Base-by-base conservation (phyloP, 495 filamentous ascomycete genomes). In the Trichoderma gamsii region DNA sequence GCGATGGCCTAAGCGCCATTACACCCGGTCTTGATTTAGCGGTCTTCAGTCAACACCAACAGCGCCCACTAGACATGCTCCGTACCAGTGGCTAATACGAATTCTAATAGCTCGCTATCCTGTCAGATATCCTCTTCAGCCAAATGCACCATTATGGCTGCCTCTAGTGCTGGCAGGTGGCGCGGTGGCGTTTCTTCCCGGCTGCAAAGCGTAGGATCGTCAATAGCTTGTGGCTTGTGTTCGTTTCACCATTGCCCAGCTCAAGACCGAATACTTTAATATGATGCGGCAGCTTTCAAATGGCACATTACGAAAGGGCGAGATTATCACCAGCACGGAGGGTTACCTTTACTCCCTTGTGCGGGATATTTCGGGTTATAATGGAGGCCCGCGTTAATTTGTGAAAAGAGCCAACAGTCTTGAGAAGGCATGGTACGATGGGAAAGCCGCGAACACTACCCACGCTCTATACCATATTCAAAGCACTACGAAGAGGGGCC, bases 161-260 rank as follows among this genome's bases (percentile, higher is more conserved):
- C 49, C 25, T 0, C 49, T 52, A 21, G n/a, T 52, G 49, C 49
- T 52, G 49, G 49, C 49, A 25, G 18, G 21, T 52, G 49, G 49
- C 49, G n/a, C n/a, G 25, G 56, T 61, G 56, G 56, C 56, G 56
- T 61, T 52, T 23, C 29, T 61, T 61, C 56, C 56, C 56, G 56
- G 56, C 56, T 13, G 56, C 56, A 61, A 61, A 61, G 27, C 56
- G 56, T 32, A 61, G 56, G 56, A 61, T 61, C 27, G 23, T 4
- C 5, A 52, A 21, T 52, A 21, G 49, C 49, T 52, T 52, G 16
- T 56, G 44, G 44, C 44, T 56, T 61, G 35, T 6, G 4, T 9
- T 29, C 25, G 56, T 61, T 61, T 61, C 56, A 61, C 27, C 56
- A 32, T 32, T 61, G 23, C 21, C n/a, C 49, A 11, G 49, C 21